phyloP scores from a whole-genome alignment of 1,284 basidiomycete genomes.

The Tranzscheliella williamsii region DNA sequence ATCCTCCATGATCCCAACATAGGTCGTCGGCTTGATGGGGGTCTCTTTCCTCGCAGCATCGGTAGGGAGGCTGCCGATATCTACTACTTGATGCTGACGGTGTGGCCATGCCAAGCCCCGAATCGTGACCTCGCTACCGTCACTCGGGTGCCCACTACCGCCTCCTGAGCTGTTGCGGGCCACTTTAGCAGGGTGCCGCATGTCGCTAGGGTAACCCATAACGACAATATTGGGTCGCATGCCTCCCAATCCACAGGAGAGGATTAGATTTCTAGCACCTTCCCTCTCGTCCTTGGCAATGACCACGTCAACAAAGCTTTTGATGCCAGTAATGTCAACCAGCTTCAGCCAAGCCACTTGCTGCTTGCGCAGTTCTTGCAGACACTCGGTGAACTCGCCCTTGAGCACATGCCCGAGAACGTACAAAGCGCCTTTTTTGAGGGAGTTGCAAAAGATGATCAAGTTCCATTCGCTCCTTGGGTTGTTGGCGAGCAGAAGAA shows the following conservation, averaged over 20 bases:
- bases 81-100: constrained; percentile 21
- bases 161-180: constrained; percentile 5
- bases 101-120: constrained; percentile 34
- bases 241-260: constrained; percentile 57
- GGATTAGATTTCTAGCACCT: constrained; percentile 56
- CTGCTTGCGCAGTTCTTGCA: constrained; percentile 54
- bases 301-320: constrained; percentile 58
- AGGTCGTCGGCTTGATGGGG: constrained; percentile 53
- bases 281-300: constrained; percentile 58
- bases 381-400: constrained; percentile 58
- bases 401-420: constrained; percentile 59
- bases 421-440: constrained; percentile 60
- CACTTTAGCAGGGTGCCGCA: constrained; percentile 41
- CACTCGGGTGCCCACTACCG: constrained; percentile 12
- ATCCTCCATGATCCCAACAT: constrained; percentile 60
- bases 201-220: constrained; percentile 55
- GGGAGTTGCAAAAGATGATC: constrained; percentile 61
- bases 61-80: constrained; percentile 48
- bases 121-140: constrained; percentile 53
- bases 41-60: constrained; percentile 52
- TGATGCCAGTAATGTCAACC: constrained; percentile 58
- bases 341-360: constrained; percentile 60
- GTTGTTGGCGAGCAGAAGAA: constrained; percentile 58
- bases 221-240: constrained; percentile 60
- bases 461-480: constrained; percentile 59